Conservation (phyloP, 1,284 basidiomycete species). For the Stereum hirsutum region DNA sequence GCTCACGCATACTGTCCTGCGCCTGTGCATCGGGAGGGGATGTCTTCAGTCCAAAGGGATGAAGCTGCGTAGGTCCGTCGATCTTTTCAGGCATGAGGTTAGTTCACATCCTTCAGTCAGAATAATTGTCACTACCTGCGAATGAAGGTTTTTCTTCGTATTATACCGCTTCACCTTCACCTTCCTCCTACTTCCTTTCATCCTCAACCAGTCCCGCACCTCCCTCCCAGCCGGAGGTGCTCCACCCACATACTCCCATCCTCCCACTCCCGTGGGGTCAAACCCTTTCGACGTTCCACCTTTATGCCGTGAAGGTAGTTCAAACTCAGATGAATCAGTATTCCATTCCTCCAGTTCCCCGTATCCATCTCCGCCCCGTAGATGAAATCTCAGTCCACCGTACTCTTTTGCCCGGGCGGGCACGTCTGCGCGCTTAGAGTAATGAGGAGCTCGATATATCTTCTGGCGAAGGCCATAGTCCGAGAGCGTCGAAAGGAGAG, state of each 20-base stretch:
- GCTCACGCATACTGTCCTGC: constrained; percentile 40
- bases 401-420: constrained; percentile 69
- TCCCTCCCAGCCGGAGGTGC: constrained; percentile 50
- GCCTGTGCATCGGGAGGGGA: constrained; percentile 36
- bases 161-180: not conserved
- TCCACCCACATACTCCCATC: constrained; percentile 78
- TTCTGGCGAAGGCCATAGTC: constrained; percentile 45
- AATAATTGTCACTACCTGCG: constrained; percentile 34
- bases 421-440: constrained; percentile 66
- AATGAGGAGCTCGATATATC: constrained; percentile 73
- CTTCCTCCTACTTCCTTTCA: constrained; percentile 16
- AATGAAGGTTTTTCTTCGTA: constrained; percentile 24
- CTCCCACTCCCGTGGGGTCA: constrained; percentile 25
- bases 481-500: constrained; percentile 42
- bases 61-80: constrained; percentile 67
- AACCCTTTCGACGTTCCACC: no score
- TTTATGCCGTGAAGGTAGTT: no score
- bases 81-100: constrained; percentile 43
- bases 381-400: constrained; percentile 67
- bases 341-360: constrained; percentile 45
- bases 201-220: constrained; percentile 45
- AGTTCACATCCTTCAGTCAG: not conserved
- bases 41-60: constrained; percentile 58
- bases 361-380: constrained; percentile 54
- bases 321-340: constrained; percentile 9